These are phyloP conservation scores for Exophiala oligosperma DNA, from an alignment of 2,329 filamentous ascomycete genomes.

Conservation along the genomic window DNA sequence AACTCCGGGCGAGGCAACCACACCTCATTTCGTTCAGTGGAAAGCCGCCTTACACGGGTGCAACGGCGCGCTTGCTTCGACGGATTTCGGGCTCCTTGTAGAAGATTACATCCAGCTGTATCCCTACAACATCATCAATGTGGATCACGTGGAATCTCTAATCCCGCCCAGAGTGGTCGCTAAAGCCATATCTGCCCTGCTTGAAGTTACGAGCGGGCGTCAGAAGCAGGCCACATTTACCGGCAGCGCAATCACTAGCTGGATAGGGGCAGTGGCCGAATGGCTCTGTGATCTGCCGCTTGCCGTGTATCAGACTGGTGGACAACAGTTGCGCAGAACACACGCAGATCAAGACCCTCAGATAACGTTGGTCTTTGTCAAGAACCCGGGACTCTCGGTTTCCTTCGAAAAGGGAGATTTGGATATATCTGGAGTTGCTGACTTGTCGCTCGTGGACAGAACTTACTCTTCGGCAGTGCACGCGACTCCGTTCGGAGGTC, in stretches of 20 bases:
- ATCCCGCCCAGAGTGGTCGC: conserved; percentile 20
- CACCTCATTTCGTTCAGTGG: conserved; percentile 26
- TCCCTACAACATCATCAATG: conserved; percentile 15
- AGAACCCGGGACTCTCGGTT: conserved; percentile 14
- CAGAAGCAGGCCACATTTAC: conserved; percentile 20
- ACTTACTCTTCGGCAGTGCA: conserved; percentile 20
- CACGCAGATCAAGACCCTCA: conserved; percentile 17
- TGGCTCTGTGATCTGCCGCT: conserved; percentile 27
- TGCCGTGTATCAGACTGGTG: conserved; percentile 14
- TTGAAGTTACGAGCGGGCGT: conserved; percentile 21
- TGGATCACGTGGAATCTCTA: conserved; percentile 8
- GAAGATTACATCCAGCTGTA: conserved; percentile 26
- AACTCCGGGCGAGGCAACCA: conserved; percentile 16
- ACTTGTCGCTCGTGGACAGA: conserved; percentile 12
- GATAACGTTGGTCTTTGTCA: conserved; percentile 19
- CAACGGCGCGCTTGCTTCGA: conserved; percentile 24
- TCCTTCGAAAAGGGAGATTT: conserved; percentile 13
- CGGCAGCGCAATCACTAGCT: conserved; percentile 24
- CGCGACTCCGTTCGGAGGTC: conserved; percentile 23
- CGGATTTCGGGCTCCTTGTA: conserved; percentile 26
- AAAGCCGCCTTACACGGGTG: conserved; percentile 18
- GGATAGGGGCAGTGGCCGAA: conserved; percentile 26
- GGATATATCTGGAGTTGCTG: not conserved
- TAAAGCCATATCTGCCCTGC: conserved; percentile 18
- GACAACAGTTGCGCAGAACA: conserved; percentile 16